phyloP scores from a whole-genome alignment of 164 flowering plant genomes.

The Magnolia changhungtana region DNA sequence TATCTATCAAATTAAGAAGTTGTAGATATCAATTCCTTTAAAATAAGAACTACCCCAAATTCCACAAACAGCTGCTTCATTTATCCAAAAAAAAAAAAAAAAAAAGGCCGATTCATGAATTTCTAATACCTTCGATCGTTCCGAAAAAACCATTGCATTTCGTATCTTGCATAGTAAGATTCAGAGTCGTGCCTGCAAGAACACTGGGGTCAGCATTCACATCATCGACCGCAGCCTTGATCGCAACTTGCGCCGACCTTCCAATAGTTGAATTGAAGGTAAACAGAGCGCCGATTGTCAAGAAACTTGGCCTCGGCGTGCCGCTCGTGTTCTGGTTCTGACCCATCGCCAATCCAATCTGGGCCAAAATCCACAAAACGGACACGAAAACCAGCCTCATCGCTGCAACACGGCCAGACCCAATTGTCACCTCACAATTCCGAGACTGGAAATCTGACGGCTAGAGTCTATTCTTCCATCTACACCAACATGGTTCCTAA shows the following conservation, averaged over 20 bases:
- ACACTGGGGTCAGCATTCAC: conserved; percentile 60
- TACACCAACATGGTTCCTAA: not conserved
- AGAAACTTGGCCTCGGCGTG: conserved; percentile 31
- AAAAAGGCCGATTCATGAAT: not conserved
- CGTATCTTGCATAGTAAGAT: conserved; percentile 44
- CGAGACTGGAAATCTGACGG: conserved; percentile 13
- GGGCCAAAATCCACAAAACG: conserved; percentile 9
- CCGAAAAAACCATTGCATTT: conserved; percentile 79
- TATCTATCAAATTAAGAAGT: no score
- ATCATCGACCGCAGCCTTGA: conserved; percentile 69
- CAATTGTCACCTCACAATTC: conserved; percentile 10
- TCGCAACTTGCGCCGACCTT: conserved; percentile 51
- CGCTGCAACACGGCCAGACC: conserved; percentile 1
- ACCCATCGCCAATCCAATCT: conserved; percentile 23
- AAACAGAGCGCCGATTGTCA: conserved; percentile 66
- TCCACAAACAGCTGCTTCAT: not conserved
- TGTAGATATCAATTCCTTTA: not conserved
- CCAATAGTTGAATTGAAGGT: conserved; percentile 64
- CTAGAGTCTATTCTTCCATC: not conserved
- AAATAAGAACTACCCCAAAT: not conserved
- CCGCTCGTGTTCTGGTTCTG: conserved; percentile 24
- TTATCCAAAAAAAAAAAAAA: no score
- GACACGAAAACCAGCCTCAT: conserved; percentile 21
- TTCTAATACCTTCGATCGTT: conserved; percentile 60
- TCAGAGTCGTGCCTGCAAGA: conserved; percentile 47